A percentile compares a stretch with the other conserved stretches of the same genome.
These are phyloP conservation scores for Eleusine coracana DNA, from an alignment of 176 grass and related monocot genomes.

Conservation along the genomic window DNA sequence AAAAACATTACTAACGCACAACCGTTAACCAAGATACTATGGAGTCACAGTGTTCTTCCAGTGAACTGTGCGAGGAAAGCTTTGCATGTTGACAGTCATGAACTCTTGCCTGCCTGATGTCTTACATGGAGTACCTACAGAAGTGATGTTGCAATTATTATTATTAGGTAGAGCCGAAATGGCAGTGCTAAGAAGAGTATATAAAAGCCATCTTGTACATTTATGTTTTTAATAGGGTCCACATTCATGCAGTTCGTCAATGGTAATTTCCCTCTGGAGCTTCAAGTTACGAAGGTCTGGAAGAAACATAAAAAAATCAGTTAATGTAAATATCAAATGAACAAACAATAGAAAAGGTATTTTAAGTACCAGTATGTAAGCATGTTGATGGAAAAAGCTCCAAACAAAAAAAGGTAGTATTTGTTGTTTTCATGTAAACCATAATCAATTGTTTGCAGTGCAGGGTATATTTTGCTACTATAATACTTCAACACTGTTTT, in stretches of 20 bases:
- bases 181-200: background rate
- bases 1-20: background rate
- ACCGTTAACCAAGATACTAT: background rate
- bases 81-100: background rate
- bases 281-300: conserved; percentile 29
- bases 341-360: background rate
- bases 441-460: background rate
- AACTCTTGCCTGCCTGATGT: background rate
- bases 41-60: background rate
- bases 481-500: background rate
- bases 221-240: background rate
- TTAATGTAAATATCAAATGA: conserved; percentile 13
- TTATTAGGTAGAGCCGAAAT: conserved; percentile 1
- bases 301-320: conserved; percentile 3
- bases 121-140: background rate
- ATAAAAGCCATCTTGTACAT: background rate
- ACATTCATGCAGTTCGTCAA: background rate
- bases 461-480: background rate
- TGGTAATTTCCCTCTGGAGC: conserved; percentile 9
- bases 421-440: background rate
- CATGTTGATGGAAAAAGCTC: background rate
- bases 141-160: background rate
- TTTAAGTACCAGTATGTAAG: background rate
- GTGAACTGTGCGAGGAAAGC: background rate
- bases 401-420: background rate